phyloP scores from a whole-genome alignment of 768 basidiomycete species.

The Mycena galericulata region DNA sequence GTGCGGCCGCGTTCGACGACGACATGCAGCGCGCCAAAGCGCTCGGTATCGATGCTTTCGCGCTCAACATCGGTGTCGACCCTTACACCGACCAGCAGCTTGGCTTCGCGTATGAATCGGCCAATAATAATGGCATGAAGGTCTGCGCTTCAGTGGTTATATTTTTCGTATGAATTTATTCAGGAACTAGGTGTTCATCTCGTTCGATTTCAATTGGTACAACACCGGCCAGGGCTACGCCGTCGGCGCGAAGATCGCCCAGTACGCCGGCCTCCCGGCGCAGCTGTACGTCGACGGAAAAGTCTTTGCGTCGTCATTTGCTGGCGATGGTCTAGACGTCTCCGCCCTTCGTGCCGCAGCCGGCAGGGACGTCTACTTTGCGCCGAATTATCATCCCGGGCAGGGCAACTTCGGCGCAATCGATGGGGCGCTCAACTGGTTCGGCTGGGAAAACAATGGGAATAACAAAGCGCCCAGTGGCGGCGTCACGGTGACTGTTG shows the following conservation, averaged over 20 bases:
- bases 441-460: conserved; percentile 27
- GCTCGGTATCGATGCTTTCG: too few species aligned
- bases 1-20: too few species aligned
- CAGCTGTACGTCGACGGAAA: conserved; percentile 50
- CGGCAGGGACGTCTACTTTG: conserved; percentile 24
- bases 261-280: conserved; percentile 51
- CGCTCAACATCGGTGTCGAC: too few species aligned
- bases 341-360: conserved; percentile 26
- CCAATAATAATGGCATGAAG: conserved; percentile 41
- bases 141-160: conserved; percentile 46
- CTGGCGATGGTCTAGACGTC: conserved; percentile 50
- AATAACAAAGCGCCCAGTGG: conserved; percentile 29
- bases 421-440: conserved; percentile 35
- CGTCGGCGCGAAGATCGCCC: conserved; percentile 49
- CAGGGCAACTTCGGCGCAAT: conserved; percentile 27
- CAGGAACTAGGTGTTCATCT: conserved; percentile 25
- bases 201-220: conserved; percentile 39
- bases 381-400: conserved; percentile 34
- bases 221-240: conserved; percentile 40
- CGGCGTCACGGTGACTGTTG: conserved; percentile 26
- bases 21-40: too few species aligned
- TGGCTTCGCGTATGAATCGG: conserved; percentile 51
- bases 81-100: too few species aligned
- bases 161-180: background rate
- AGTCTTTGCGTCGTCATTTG: conserved; percentile 57